Evolutionary conservation across 345 rosid species (phyloP), one percentile per base, ranked within the genome.

Genomic region (Euphorbia tirucalli): DNA sequence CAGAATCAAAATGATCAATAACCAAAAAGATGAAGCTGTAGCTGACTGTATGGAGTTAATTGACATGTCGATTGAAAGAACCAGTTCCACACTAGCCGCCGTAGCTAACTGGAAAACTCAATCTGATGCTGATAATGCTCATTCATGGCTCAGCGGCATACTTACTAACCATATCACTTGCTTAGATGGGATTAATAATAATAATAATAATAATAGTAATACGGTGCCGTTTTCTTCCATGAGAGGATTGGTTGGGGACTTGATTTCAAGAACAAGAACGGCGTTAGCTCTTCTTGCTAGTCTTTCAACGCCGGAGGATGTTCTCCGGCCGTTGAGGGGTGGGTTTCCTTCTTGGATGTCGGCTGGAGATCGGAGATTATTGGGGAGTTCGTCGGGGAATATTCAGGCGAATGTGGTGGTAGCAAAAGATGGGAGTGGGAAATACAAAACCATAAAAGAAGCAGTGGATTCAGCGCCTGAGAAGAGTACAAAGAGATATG

Each of bases 81-180:
- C 48, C 7, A 21, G 18, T 19, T 21, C 24, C 52, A 49, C 56
- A 31, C 7, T 61, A 21, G 6, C 46, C 13, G 35, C 66, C 30
- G 6, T 61, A 21, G 7, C 60, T 18, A 61, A 31, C 67, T 48
- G 58, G 50, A 35, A 46, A 39, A 46, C 46, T 19, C 30, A 19
- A 4, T 41, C 32, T 7, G 59, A 19, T 71, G 30, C 32, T 18
- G 14, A 4, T 6, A 28, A 60, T 71, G 67, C 60, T 14, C 66
- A 71, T 25, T 59, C 68, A 11, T 71, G 74, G 74, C 74, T 62
- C 2, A 49, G 74, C 37, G 68, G 68, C 22, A 50, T 71, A 1
- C 74, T 71, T 30, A 71, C 74, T 32, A 71, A 71, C 67, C 74
- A 60, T 35, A n/a, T 61, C 13, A 71, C 74, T 18, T 61, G 74